These are phyloP conservation scores for Agrocybe chaxingu DNA, from an alignment of 768 basidiomycete species.

Conservation along the genomic window DNA sequence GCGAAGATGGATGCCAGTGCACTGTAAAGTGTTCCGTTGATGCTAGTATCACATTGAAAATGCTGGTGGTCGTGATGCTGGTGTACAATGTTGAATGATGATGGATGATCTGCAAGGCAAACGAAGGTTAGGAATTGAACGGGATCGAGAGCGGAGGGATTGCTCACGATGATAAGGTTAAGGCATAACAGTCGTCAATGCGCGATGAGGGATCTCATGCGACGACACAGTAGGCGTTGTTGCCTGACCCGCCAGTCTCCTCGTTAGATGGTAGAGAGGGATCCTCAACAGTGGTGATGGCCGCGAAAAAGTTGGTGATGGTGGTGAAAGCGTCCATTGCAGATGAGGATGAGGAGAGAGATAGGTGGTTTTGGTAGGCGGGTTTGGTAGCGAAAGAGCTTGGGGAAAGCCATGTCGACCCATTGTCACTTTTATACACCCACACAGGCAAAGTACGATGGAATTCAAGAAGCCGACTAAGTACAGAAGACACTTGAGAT, in stretches of 20 bases:
- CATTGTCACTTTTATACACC: too few species aligned
- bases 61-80: not conserved
- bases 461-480: too few species aligned
- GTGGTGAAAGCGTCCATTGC: constrained; percentile 25
- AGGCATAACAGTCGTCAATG: constrained; percentile 14
- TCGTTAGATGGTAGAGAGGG: constrained; percentile 14
- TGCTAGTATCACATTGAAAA: constrained; percentile 7
- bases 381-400: not conserved
- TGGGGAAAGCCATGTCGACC: too few species aligned
- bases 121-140: not conserved
- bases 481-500: too few species aligned
- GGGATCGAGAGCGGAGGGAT: not conserved
- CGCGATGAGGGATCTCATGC: constrained; percentile 18
- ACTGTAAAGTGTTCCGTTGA: constrained; percentile 7
- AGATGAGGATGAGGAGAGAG: constrained; percentile 4
- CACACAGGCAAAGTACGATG: not conserved
- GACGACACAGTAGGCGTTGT: constrained; percentile 21
- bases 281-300: constrained; percentile 16
- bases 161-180: constrained; percentile 17
- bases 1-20: constrained; percentile 12
- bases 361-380: constrained; percentile 4
- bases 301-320: constrained; percentile 17
- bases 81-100: not conserved
- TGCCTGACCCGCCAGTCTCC: constrained; percentile 11
- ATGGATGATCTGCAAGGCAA: constrained; percentile 6